These are phyloP conservation scores for Collybiopsis confluens DNA, from an alignment of 768 basidiomycete genomes.

Conservation along the genomic window DNA sequence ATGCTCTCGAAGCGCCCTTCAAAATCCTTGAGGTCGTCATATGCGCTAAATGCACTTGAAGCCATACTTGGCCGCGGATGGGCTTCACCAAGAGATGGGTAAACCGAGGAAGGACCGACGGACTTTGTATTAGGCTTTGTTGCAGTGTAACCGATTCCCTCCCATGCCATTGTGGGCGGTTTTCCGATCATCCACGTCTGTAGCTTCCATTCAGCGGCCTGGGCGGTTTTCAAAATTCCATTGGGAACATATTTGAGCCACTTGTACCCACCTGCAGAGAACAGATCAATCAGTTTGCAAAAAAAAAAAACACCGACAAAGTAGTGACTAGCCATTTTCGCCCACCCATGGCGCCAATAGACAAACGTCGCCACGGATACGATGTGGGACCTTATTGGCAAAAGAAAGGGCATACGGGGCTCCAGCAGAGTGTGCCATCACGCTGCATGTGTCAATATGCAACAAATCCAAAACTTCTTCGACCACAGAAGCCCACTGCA, in stretches of 20 bases:
- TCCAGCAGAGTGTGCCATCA: constrained; percentile 95
- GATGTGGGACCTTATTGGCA: constrained; percentile 67
- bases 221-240: constrained; percentile 88
- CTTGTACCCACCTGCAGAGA: constrained; percentile 86
- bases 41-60: constrained; percentile 76
- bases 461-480: constrained; percentile 86
- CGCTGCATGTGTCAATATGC: constrained; percentile 71
- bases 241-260: constrained; percentile 98
- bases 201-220: constrained; percentile 95
- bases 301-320: too few species aligned
- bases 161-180: constrained; percentile 77
- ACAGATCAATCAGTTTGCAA: too few species aligned
- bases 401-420: constrained; percentile 92
- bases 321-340: constrained; percentile 68
- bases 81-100: constrained; percentile 31
- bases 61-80: constrained; percentile 66
- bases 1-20: constrained; percentile 81
- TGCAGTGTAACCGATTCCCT: constrained; percentile 81
- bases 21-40: constrained; percentile 84
- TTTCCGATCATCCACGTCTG: constrained; percentile 98
- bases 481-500: constrained; percentile 88
- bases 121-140: neutral
- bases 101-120: constrained; percentile 15
- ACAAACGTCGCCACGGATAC: constrained; percentile 81
- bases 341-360: constrained; percentile 96